Evolutionary conservation across 202 grass and related monocot species (phyloP).

Genomic region (Panicum virgatum): DNA sequence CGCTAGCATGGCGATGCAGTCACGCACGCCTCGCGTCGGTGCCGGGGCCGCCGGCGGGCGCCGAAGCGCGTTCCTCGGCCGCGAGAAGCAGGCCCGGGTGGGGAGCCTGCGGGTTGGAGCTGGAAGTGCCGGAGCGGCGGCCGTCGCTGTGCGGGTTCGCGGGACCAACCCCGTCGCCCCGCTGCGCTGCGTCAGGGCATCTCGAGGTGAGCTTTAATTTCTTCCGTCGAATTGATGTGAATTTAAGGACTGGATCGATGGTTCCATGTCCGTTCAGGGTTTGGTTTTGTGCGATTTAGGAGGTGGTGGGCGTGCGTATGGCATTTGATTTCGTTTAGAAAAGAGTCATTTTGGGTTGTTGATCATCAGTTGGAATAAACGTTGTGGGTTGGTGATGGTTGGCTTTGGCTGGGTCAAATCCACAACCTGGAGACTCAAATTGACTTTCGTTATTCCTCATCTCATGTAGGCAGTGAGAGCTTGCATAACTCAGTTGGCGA

Average conservation of each 20-base stretch:
- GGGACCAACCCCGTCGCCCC: constrained; percentile 24
- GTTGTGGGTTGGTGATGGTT: no score
- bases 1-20: constrained; percentile 23
- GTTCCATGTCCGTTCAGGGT: neutral
- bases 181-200: constrained; percentile 20
- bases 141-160: neutral
- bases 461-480: constrained; percentile 45
- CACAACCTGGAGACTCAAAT: no score
- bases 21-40: neutral
- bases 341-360: neutral
- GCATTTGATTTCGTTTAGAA: neutral
- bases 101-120: constrained; percentile 31
- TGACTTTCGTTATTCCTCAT: constrained; percentile 12
- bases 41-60: neutral
- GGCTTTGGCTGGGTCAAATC: no score
- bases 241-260: neutral
- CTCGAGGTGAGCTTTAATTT: constrained; percentile 20
- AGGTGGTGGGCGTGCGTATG: neutral
- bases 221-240: neutral
- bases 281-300: neutral
- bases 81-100: neutral
- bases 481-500: constrained; percentile 64
- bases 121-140: neutral
- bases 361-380: no score
- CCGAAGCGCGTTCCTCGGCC: neutral